Evolutionary conservation across 495 filamentous ascomycete genomes (phyloP), one percentile per base, ranked within the genome.

Genomic region (Xylaria venustula): DNA sequence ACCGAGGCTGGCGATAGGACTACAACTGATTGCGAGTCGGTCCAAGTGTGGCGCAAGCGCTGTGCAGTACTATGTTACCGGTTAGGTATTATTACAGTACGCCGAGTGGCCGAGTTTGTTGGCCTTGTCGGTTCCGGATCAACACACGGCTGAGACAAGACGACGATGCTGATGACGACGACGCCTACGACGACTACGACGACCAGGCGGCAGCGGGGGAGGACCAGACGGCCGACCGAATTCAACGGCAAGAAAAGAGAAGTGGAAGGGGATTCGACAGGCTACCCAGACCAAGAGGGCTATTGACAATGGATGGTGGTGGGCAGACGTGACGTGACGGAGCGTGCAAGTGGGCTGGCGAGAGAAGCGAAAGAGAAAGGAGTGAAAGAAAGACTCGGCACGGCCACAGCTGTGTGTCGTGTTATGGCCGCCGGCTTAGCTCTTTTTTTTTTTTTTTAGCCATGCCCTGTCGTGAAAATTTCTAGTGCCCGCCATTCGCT

Each of bases 301-400:
- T 61, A 71, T 71, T 71, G 73, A 71, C 69, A 63, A 67, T 60
- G 63, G 68, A 66, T 73, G 67, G 71, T 67, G 64, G 70, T 68
- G 67, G 59, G 71, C 61, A 61, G 58, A 60, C 57, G 57, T 52
- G 64, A 67, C 66, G 69, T 53, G 66, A 69, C 69, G 67, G 64
- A 69, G 69, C 69, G 66, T 59, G 67, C 57, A 50, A 67, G 67
- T 51, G 67, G 72, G 68, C 65, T 71, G 62, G 57, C 64, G 58
- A 48, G 60, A 68, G 61, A 64, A 64, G 68, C 61, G 60, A 67
- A 45, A 50, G 54, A 71, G 67, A 70, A 70, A 68, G 70, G 59
- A 61, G 62, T 64, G 70, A 71, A 74, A 73, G 40, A 42, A 53
- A 26, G 8, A n/a, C n/a, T n/a, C n/a, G n/a, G n/a, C 30, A 22